Base-by-base conservation (phyloP, 2,329 filamentous ascomycete genomes). In the Cladosporium sp. region DNA sequence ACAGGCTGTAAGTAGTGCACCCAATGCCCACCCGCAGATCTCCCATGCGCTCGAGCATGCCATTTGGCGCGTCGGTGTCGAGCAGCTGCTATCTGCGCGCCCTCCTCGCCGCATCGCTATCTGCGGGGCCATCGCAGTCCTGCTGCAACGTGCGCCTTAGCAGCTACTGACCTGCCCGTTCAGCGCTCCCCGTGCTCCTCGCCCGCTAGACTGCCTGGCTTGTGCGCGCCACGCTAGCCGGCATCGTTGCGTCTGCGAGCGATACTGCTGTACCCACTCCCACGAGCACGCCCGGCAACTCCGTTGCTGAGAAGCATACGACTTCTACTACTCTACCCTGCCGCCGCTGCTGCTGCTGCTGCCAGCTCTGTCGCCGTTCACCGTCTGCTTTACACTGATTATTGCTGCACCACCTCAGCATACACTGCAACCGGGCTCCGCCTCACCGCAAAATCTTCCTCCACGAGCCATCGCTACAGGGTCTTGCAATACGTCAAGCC, bases 211-310 rank as follows among this genome's bases (percentile, higher is more conserved):
- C 32, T 15, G 39, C 25, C 20, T 54, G 52, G 52, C 39, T 47
- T 42, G 52, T 55, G 52, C 52, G 22, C 19, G 3, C 12, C 3
- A 19, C 52, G 32, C 52, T 55, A 55, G 39, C 50, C 28, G 32
- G 50, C 50, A 34, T 42, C 50, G 28, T 53, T 42, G 50, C 50
- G 37, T 53, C 50, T 53, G 49, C 37, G 39, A 28, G 28, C 24
- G 39, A 55, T 22, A 10, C 44, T 35, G 10, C 45, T 35, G 28
- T 55, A 55, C 52, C 52, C 52, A 55, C 52, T 47, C 40, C 40
- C 40, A 45, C 40, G 32, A 55, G 32, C 39, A 34, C 19, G 40
- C 40, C 51, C 25, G 52, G 39, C 40, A 39, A 24, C 52, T 37
- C 52, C 39, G 52, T 40, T 19, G 47, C 47, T 51, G 48, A 37